Evolutionary conservation across 768 basidiomycete genomes (phyloP), one percentile per base, ranked within the genome.

Genomic region (Lyophyllum decastes): DNA sequence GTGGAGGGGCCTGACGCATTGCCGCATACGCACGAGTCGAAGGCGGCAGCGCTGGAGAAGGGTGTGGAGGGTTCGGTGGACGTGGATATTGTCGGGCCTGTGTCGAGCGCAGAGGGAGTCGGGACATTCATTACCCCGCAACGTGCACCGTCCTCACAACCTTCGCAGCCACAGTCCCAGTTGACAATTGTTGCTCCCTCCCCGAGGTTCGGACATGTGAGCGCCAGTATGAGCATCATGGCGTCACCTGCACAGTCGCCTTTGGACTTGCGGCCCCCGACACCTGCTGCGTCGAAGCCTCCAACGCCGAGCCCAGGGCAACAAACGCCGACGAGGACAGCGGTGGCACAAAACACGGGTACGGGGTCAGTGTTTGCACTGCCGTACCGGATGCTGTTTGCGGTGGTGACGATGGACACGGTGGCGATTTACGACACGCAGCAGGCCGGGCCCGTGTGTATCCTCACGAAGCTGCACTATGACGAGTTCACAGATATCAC

Each of bases 401-500:
- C 97, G 1, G 94, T 98, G 16, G 90, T 94, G 49, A 97, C 96
- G 21, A 97, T 95, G 87, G 97, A 99, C 72, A 88, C 93, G 0
- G 86, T 99, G 45, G 83, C 91, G 25, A 88, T 99, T 52, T 95
- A 99, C 68, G 97, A 99, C 70, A 98, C 95, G 4, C 97, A 98
- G 74, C 96, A 98, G 76, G 83, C 92, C 1, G 85, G 89, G 2
- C 97, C 97, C 0, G 82, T 98, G 51, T 94, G 94, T 66, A 76
- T 98, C 65, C 82, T 99, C 62, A 93, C 90, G 26, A 96, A 95
- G 66, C 75, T 98, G 60, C 97, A 99, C 73, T 98, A 97, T 70
- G 94, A 96, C 60, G 94, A 96, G 66, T 98, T 98, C 69, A 98
- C 97, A 7, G 97, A 99, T 74, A 80, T 97, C 73, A 86, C 89